A percentile compares a stretch with the other conserved stretches of the same genome.
phyloP scores from a whole-genome alignment of 441 rosid species.

The Codiaeum variegatum region DNA sequence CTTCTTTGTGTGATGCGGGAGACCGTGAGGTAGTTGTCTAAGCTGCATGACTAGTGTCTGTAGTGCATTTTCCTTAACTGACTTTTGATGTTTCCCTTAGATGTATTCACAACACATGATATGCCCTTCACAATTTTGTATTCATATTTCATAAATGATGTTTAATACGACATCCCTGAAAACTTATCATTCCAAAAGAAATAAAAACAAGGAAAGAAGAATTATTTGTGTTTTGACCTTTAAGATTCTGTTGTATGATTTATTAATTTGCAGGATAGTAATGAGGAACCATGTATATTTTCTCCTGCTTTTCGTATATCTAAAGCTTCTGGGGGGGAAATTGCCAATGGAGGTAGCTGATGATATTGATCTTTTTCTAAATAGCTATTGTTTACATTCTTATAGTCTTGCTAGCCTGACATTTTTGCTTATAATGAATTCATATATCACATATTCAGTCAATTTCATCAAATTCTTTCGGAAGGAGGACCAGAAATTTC shows the following conservation, averaged over 20 bases:
- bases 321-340: slow-evolving; percentile 34
- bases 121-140: not conserved
- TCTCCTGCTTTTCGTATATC: slow-evolving; percentile 60
- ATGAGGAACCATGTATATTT: slow-evolving; percentile 44
- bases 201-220: not conserved
- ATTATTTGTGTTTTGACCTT: not conserved
- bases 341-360: slow-evolving; percentile 41
- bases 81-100: slow-evolving; percentile 3
- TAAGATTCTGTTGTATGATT: slow-evolving; percentile 17
- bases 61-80: not conserved
- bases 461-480: slow-evolving; percentile 31
- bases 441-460: slow-evolving; percentile 22
- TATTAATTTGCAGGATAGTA: slow-evolving; percentile 38
- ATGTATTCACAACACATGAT: not conserved
- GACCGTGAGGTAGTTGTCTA: slow-evolving; percentile 38
- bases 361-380: not conserved
- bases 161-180: not conserved
- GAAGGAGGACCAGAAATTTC: slow-evolving; percentile 31
- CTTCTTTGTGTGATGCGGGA: slow-evolving; percentile 25
- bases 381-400: not conserved
- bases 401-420: not conserved
- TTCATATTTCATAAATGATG: not conserved
- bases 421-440: slow-evolving; percentile 8
- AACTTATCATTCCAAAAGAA: not conserved
- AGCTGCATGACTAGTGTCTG: not conserved